Evolutionary conservation across 257 asterid genomes (phyloP).

Genomic region (Gardenia jasminoides): DNA sequence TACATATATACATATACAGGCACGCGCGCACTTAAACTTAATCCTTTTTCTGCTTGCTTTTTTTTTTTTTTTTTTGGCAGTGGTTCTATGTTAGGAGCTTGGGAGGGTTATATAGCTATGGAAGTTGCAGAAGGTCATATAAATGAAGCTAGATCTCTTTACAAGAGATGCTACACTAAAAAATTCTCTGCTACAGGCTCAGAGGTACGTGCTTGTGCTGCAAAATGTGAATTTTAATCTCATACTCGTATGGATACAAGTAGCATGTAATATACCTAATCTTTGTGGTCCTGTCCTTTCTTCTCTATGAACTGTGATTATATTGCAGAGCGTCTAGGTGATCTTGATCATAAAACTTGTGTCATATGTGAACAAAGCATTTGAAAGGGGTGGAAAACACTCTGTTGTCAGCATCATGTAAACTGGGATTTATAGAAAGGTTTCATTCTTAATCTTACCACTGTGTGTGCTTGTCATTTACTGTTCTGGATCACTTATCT

Average conservation of each 20-base stretch:
- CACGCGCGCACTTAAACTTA: neutral
- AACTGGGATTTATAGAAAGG: no score
- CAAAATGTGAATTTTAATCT: neutral
- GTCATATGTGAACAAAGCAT: no score
- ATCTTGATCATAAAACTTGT: no score
- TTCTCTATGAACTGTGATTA: no score
- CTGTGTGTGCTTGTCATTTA: neutral
- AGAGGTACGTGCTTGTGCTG: constrained; percentile 54
- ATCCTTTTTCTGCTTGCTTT: constrained; percentile 15
- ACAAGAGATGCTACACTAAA: constrained; percentile 83
- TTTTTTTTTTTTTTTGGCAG: no score
- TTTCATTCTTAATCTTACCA: neutral
- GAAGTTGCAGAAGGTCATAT: constrained; percentile 72
- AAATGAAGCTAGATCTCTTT: constrained; percentile 89
- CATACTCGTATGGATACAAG: neutral
- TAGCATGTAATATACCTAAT: neutral
- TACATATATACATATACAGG: no score
- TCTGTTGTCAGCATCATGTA: no score
- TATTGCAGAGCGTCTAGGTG: no score
- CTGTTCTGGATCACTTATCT: neutral
- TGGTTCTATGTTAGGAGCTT: constrained; percentile 85
- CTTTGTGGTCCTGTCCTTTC: neutral
- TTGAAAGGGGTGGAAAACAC: neutral
- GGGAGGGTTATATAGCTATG: constrained; percentile 79
- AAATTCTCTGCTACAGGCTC: constrained; percentile 88